phyloP scores from a whole-genome alignment of 352 stramenopile genomes.

The Phytophthora tentaculata region DNA sequence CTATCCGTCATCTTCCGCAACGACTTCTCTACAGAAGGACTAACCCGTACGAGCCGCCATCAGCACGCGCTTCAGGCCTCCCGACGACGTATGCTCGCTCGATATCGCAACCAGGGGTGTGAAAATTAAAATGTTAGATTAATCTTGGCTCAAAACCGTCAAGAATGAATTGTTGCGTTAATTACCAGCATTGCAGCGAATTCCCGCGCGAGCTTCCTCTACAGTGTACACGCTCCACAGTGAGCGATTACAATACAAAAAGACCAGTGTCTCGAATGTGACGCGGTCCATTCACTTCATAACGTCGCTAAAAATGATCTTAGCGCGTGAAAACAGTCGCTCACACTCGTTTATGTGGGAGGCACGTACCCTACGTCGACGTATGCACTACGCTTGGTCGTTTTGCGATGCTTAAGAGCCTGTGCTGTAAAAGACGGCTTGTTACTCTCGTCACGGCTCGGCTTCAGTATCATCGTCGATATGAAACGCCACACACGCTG shows the following conservation, averaged over 20 bases:
- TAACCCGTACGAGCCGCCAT: slow-evolving; percentile 42
- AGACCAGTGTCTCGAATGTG: background rate
- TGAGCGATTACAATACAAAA: background rate
- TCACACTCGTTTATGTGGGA: too few relatives aligned
- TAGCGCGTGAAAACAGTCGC: too few relatives aligned
- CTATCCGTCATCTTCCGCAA: slow-evolving; percentile 48
- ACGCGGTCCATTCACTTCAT: background rate
- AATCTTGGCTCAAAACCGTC: background rate
- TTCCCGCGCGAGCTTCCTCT: background rate
- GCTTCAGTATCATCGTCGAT: too few relatives aligned
- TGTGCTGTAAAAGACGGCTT: background rate
- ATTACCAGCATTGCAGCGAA: background rate
- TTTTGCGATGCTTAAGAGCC: background rate
- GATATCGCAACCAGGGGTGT: slow-evolving; percentile 62
- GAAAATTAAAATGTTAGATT: background rate
- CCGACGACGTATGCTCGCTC: slow-evolving; percentile 49
- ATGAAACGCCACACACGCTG: too few relatives aligned
- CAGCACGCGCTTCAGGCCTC: slow-evolving; percentile 28
- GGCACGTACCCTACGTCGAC: background rate
- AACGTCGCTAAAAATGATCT: too few relatives aligned
- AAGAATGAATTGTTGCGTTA: background rate
- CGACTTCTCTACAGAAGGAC: slow-evolving; percentile 33
- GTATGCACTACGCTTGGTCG: background rate
- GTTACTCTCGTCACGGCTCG: too few relatives aligned
- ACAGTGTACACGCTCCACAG: background rate